phyloP scores from a whole-genome alignment of 2,329 filamentous ascomycete genomes.

The Coniochaeta hoffmannii region DNA sequence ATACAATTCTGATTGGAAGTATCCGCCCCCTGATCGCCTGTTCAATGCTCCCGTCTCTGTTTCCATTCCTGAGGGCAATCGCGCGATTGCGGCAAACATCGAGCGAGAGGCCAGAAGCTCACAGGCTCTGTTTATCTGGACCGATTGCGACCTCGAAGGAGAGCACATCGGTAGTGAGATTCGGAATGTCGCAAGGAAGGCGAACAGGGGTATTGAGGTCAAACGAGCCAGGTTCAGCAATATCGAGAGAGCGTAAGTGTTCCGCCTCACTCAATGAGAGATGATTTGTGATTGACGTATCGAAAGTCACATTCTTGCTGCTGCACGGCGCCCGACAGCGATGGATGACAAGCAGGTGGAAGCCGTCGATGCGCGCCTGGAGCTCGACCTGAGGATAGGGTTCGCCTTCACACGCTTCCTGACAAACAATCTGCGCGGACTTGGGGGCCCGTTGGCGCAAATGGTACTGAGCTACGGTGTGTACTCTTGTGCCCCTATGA shows the following conservation, averaged over 20 bases:
- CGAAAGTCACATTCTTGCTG: conserved; percentile 72
- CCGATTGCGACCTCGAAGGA: conserved; percentile 95
- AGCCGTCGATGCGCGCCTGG: conserved; percentile 82
- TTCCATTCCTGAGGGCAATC: conserved; percentile 67
- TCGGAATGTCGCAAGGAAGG: conserved; percentile 66
- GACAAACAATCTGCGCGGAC: conserved; percentile 65
- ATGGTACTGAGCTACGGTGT: conserved; percentile 74
- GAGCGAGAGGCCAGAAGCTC: conserved; percentile 65
- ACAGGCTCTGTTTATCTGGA: conserved; percentile 90
- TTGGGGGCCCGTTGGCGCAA: conserved; percentile 60
- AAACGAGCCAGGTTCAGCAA: conserved; percentile 92
- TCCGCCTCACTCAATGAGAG: background rate
- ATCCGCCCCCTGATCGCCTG: conserved; percentile 68
- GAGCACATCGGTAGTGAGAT: conserved; percentile 95
- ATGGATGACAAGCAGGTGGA: conserved; percentile 82
- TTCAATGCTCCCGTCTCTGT: conserved; percentile 75
- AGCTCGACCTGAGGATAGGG: conserved; percentile 87
- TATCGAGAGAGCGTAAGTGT: conserved; percentile 73
- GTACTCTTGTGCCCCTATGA: conserved; percentile 8
- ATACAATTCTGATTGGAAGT: conserved; percentile 69
- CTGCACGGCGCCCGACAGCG: conserved; percentile 67
- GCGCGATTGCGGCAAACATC: conserved; percentile 78
- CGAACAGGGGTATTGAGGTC: conserved; percentile 67
- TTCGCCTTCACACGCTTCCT: conserved; percentile 88
- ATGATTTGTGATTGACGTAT: conserved; percentile 4